A percentile compares a stretch with the other conserved stretches of the same genome.
Conservation (phyloP, 2,329 filamentous ascomycete genomes). For the Penicillium sp. region DNA sequence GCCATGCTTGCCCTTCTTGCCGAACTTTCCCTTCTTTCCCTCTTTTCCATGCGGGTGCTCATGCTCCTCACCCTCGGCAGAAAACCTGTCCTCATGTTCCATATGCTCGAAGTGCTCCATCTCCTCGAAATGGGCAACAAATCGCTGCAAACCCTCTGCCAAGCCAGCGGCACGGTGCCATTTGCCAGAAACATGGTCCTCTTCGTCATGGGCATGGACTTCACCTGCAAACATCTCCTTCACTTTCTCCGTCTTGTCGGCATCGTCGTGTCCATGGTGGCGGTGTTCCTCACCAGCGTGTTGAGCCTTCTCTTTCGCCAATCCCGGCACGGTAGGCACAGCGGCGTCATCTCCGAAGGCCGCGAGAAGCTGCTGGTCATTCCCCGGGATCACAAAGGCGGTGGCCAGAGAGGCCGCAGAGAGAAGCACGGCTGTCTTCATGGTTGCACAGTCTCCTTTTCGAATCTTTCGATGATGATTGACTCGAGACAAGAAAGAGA, state of each 20-base stretch:
- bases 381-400: slow-evolving; percentile 49
- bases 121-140: slow-evolving; percentile 5
- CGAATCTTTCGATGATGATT: background rate
- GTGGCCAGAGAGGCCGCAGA: slow-evolving; percentile 44
- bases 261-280: background rate
- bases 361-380: slow-evolving; percentile 38
- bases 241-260: background rate
- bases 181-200: background rate
- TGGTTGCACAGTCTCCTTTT: slow-evolving; percentile 21
- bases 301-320: background rate
- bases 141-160: background rate
- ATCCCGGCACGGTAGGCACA: background rate
- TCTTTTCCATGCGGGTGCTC: background rate
- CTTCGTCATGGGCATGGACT: background rate
- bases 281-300: background rate
- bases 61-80: background rate
- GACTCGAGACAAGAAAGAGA: background rate
- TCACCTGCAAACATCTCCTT: background rate
- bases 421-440: slow-evolving; percentile 45
- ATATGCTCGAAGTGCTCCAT: slow-evolving; percentile 7
- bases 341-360: slow-evolving; percentile 26
- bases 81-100: background rate
- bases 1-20: background rate
- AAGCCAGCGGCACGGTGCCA: background rate
- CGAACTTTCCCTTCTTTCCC: background rate